Percentiles rank a stretch among this genome's conserved stretches.
phyloP scores from a whole-genome alignment of 345 rosid species.

The Syzygium aromaticum region DNA sequence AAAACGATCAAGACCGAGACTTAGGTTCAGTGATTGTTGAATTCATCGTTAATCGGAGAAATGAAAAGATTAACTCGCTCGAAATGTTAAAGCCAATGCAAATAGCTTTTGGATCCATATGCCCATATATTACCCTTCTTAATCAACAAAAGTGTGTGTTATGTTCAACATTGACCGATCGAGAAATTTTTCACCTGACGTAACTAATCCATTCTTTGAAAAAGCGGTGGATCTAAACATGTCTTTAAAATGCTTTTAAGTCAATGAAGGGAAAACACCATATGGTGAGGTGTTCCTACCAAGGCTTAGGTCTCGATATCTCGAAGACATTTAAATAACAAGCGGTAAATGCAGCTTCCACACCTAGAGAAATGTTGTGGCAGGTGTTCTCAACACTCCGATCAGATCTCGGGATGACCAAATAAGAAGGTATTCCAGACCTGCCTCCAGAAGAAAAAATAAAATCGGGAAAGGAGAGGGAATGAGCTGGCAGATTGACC shows the following conservation, averaged over 20 bases:
- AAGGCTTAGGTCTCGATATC: too few relatives aligned
- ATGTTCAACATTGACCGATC: background rate
- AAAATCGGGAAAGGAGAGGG: rapidly evolving
- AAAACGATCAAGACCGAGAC: rapidly evolving
- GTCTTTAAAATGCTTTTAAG: too few relatives aligned
- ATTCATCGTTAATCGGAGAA: background rate
- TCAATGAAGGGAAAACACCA: too few relatives aligned
- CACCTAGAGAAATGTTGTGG: too few relatives aligned
- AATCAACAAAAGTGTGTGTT: background rate
- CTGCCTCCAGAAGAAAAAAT: too few relatives aligned
- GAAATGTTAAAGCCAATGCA: background rate
- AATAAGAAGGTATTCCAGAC: too few relatives aligned
- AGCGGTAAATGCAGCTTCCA: too few relatives aligned
- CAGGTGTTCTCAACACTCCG: too few relatives aligned
- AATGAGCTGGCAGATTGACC: too few relatives aligned
- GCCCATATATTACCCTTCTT: background rate
- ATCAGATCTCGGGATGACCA: too few relatives aligned
- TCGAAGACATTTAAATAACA: too few relatives aligned
- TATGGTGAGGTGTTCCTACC: too few relatives aligned
- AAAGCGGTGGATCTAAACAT: background rate
- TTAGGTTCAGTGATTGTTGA: rapidly evolving
- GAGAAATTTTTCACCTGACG: background rate
- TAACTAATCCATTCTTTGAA: background rate
- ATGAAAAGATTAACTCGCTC: background rate
- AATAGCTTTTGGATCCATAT: background rate